A percentile compares a stretch with the other conserved stretches of the same genome.
Conservation (phyloP, 805 yeast species). For the Ogataea angusta region DNA sequence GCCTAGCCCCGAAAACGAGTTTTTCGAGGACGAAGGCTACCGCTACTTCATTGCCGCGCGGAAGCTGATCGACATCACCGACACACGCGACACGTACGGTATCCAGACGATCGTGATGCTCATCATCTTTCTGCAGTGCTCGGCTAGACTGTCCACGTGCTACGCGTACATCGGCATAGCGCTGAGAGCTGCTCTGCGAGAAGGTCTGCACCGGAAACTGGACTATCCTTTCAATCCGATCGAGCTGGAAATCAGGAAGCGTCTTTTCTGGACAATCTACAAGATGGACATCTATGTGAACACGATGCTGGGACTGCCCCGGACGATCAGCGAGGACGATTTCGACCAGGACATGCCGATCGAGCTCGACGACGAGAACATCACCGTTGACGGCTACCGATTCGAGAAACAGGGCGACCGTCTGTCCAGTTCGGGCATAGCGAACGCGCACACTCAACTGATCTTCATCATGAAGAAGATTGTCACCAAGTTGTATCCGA, state of each 20-base stretch:
- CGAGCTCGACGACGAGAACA: constrained; percentile 83
- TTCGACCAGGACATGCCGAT: constrained; percentile 84
- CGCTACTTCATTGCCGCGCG: constrained; percentile 78
- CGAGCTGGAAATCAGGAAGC: constrained; percentile 76
- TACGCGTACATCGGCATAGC: constrained; percentile 90
- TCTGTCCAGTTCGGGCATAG: constrained; percentile 71
- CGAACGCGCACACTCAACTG: constrained; percentile 78
- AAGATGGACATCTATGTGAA: constrained; percentile 89
- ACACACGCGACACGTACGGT: constrained; percentile 76
- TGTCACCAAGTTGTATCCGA: constrained; percentile 71
- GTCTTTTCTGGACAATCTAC: constrained; percentile 85
- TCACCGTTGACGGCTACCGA: constrained; percentile 60
- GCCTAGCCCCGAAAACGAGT: constrained; percentile 30
- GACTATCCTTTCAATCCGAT: constrained; percentile 65
- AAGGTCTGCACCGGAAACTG: constrained; percentile 77
- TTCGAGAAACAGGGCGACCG: constrained; percentile 43
- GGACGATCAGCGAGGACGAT: constrained; percentile 71
- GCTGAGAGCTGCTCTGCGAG: constrained; percentile 72
- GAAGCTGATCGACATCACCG: constrained; percentile 74
- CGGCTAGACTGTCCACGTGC: constrained; percentile 82
- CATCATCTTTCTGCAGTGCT: constrained; percentile 80
- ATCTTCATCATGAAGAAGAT: constrained; percentile 69
- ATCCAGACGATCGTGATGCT: constrained; percentile 87
- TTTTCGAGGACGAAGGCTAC: constrained; percentile 72
- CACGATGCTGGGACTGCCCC: constrained; percentile 81